Evolutionary conservation across 441 rosid species (phyloP), one percentile per base, ranked within the genome.

Genomic region (Syzygium malaccense): DNA sequence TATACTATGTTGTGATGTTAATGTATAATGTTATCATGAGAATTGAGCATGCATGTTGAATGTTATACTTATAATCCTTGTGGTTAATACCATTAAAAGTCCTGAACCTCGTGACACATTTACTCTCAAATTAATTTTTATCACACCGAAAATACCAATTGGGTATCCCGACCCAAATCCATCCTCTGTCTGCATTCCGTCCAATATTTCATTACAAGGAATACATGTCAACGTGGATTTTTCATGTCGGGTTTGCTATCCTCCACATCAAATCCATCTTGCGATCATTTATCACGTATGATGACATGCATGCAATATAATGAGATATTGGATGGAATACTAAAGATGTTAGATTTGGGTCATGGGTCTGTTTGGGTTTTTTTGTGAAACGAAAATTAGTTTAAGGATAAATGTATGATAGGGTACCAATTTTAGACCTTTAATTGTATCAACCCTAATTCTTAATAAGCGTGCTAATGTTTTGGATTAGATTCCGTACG

Each of bases 161-260:
- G 28, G 17, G 26, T 71, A 5, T 33, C 12, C 14, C 3, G 1
- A 33, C 19, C 8, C 41, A 68, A 68, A 71, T 71, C 83, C 26
- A 71, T 25, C 48, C 3, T 37, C 9, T 3, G 3, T 11, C 0
- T 4, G 83, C 51, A 37, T 37, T 23, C 7, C 25, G 7, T 23
- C 9, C 1, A 6, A 37, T 71, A 25, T 14, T 71, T 71, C 0
- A 0, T 37, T 1, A 37, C 20, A 71, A 20, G 1, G 28, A 15
- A 6, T 20, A 20, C 0, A 0, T 20, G 48, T 71, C 17, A 11
- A 11, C 4, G 2, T 71, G 23, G 23, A 10, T 4, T 8, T 64
- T 30, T 7, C 19, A n/a, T 0, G 5, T 19, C 5, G 18, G 15
- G 17, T 64, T 0, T 0, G 11, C 13, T 14, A 6, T 71, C 12